Percentiles rank a stretch among this genome's conserved stretches.
phyloP scores from a whole-genome alignment of 192 early-diverging fungal species.

The Backusella tuberculispora region DNA sequence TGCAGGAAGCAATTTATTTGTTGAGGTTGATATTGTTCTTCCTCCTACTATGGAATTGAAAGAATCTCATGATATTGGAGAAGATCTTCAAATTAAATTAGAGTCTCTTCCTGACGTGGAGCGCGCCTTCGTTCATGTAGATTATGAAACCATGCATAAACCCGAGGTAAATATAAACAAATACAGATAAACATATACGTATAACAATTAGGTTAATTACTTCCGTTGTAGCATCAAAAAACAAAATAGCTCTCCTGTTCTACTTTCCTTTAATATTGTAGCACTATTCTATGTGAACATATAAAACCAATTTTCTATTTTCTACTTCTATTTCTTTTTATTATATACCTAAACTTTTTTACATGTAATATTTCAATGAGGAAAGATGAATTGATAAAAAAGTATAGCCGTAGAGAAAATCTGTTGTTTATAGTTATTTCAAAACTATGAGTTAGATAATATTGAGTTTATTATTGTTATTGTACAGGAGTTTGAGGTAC shows the following conservation, averaged over 20 bases:
- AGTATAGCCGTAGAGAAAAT: no score
- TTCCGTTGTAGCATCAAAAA: slow-evolving; percentile 29
- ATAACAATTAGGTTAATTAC: background rate
- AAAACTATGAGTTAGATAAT: no score
- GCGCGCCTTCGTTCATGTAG: slow-evolving; percentile 92
- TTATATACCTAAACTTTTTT: no score
- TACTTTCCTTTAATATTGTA: background rate
- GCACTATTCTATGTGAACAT: no score
- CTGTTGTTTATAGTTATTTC: no score
- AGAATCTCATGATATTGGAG: slow-evolving; percentile 92
- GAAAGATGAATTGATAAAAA: no score
- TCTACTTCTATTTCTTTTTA: no score
- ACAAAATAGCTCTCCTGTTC: slow-evolving; percentile 2
- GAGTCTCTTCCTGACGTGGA: slow-evolving; percentile 87
- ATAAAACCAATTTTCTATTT: no score
- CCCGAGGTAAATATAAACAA: slow-evolving; percentile 55
- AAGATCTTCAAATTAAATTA: slow-evolving; percentile 86
- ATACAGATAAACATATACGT: background rate
- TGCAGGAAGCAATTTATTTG: slow-evolving; percentile 86
- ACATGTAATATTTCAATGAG: no score
- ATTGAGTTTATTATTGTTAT: no score
- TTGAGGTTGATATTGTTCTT: slow-evolving; percentile 97
- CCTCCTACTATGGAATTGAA: slow-evolving; percentile 78
- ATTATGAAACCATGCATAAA: slow-evolving; percentile 88
- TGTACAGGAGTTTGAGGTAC: no score